phyloP scores from a whole-genome alignment of 768 basidiomycete genomes.

The Tylopilus sp. region DNA sequence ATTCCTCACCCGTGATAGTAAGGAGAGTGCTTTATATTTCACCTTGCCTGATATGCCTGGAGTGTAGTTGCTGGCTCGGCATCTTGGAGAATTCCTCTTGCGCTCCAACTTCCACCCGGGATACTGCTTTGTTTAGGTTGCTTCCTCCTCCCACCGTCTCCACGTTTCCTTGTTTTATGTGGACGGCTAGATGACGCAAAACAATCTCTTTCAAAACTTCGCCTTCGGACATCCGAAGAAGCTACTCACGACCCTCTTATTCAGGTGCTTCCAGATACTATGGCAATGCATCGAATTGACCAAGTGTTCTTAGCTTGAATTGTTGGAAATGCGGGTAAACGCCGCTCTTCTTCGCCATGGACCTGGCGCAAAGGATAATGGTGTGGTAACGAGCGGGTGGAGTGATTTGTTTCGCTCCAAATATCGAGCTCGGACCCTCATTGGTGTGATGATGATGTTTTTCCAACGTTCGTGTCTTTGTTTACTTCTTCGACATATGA shows the following conservation, averaged over 20 bases:
- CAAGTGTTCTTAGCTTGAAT: constrained; percentile 50
- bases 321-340: constrained; percentile 75
- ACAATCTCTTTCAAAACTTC: constrained; percentile 48
- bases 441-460: constrained; percentile 74
- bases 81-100: constrained; percentile 79
- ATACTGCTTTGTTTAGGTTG: constrained; percentile 61
- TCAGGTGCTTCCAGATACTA: constrained; percentile 34
- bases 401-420: constrained; percentile 48
- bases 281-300: not conserved
- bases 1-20: constrained; percentile 64
- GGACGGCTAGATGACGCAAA: constrained; percentile 59
- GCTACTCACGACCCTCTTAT: constrained; percentile 47
- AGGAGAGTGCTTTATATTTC: constrained; percentile 18
- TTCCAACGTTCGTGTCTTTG: constrained; percentile 63
- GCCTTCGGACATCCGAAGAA: constrained; percentile 46
- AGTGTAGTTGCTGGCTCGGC: constrained; percentile 52
- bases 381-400: constrained; percentile 42
- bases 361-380: constrained; percentile 16
- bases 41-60: not conserved
- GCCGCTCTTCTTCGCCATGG: constrained; percentile 47
- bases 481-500: not conserved
- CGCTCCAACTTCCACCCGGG: constrained; percentile 68
- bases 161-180: constrained; percentile 44
- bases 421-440: constrained; percentile 59
- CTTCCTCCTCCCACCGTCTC: constrained; percentile 46